These are phyloP conservation scores for Pythium angustatum DNA, from an alignment of 352 stramenopile genomes.

Conservation along the genomic window DNA sequence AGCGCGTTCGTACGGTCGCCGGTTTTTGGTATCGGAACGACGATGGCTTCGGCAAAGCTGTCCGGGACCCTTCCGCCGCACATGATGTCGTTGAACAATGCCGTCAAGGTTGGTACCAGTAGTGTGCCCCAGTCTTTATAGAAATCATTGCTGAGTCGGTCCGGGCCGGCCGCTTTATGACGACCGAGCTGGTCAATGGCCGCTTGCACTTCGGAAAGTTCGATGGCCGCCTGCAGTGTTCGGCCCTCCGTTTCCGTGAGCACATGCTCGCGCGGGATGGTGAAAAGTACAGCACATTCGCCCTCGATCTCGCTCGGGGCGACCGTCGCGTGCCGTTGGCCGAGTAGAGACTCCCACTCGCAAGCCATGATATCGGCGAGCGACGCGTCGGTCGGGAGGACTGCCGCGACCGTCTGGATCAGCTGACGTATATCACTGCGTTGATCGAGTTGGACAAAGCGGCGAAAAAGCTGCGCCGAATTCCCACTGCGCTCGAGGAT, in stretches of 20 bases:
- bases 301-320: neutral
- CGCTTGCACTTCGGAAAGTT: neutral
- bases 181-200: neutral
- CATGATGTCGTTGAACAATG: neutral
- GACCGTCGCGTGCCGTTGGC: neutral
- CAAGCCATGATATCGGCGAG: neutral
- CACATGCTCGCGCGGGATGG: neutral
- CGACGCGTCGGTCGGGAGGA: neutral
- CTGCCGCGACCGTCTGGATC: too few species aligned
- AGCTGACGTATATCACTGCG: neutral
- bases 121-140: neutral
- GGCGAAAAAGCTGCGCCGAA: neutral
- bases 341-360: neutral
- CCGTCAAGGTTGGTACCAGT: neutral
- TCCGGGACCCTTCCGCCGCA: neutral
- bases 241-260: neutral
- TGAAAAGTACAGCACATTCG: neutral
- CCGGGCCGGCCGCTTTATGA: neutral
- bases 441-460: neutral
- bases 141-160: slow-evolving; percentile 15
- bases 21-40: slow-evolving; percentile 25
- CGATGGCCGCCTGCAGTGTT: neutral
- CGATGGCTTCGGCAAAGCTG: neutral
- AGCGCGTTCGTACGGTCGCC: slow-evolving; percentile 15
- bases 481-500: neutral